phyloP scores from a whole-genome alignment of 768 basidiomycete genomes.

The Hypholoma sublateritium region DNA sequence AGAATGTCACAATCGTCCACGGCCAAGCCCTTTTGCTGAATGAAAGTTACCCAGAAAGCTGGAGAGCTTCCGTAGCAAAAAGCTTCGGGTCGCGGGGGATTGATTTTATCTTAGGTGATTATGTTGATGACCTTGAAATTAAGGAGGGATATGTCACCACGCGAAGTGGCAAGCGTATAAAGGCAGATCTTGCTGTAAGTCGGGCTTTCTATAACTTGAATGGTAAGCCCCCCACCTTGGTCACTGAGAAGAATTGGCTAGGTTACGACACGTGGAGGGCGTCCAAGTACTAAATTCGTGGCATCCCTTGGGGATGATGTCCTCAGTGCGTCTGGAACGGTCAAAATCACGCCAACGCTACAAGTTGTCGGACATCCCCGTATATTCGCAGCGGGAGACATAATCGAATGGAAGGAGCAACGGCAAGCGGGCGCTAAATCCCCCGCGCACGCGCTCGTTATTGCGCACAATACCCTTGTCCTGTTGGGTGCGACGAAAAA shows the following conservation, averaged over 20 bases:
- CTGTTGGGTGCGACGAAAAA: background rate
- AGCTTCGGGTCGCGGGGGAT: conserved; percentile 45
- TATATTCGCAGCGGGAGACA: conserved; percentile 67
- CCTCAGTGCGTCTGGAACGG: conserved; percentile 38
- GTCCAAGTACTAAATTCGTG: conserved; percentile 51
- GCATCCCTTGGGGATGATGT: conserved; percentile 34
- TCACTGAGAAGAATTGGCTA: conserved; percentile 5
- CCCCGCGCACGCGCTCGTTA: conserved; percentile 34
- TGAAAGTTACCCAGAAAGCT: conserved; percentile 50
- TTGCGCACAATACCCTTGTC: background rate
- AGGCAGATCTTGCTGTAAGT: conserved; percentile 60
- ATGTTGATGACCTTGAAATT: conserved; percentile 41
- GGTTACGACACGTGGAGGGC: conserved; percentile 38
- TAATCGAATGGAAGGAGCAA: conserved; percentile 62
- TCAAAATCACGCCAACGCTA: conserved; percentile 57
- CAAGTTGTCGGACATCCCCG: conserved; percentile 48
- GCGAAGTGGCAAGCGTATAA: conserved; percentile 45
- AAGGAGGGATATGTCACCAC: conserved; percentile 44
- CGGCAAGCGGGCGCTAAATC: conserved; percentile 51
- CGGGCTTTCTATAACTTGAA: too few relatives aligned
- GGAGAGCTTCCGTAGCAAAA: conserved; percentile 47
- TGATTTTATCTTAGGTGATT: conserved; percentile 51
- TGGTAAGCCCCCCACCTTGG: too few relatives aligned
- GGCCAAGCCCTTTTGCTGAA: conserved; percentile 50
- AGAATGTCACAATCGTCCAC: conserved; percentile 62